Percentiles rank a stretch among this genome's conserved stretches.
Evolutionary conservation across 352 stramenopile species (phyloP).

Genomic region (Pilasporangium apinafurcum): DNA sequence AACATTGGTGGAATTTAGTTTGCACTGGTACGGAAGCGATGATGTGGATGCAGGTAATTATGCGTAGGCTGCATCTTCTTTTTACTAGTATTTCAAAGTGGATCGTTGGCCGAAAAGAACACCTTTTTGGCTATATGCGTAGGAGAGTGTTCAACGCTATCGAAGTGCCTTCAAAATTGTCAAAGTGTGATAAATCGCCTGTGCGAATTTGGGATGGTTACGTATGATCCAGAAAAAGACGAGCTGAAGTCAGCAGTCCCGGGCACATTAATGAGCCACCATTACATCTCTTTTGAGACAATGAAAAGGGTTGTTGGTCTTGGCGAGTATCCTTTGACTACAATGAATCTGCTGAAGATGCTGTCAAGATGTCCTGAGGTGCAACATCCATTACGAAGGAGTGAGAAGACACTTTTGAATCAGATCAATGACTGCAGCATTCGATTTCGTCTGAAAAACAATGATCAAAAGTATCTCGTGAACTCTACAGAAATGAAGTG

Average conservation of each 20-base stretch:
- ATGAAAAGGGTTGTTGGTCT: constrained; percentile 47
- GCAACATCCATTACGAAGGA: constrained; percentile 15
- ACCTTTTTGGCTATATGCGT: constrained; percentile 7
- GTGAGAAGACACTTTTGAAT: constrained; percentile 20
- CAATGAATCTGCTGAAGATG: constrained; percentile 10
- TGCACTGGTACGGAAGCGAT: constrained; percentile 15
- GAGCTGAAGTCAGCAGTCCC: constrained; percentile 19
- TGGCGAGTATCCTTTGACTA: not conserved
- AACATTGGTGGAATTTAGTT: no score
- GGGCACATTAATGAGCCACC: constrained; percentile 63
- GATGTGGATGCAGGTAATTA: constrained; percentile 6
- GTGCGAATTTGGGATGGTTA: constrained; percentile 14
- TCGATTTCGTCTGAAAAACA: constrained; percentile 5
- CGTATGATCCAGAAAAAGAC: constrained; percentile 11
- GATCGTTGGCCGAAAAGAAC: not conserved
- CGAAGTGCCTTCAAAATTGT: no score
- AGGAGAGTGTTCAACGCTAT: not conserved
- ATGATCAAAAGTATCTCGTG: constrained; percentile 3
- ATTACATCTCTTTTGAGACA: constrained; percentile 47
- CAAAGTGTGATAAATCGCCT: constrained; percentile 28
- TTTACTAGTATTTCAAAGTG: not conserved
- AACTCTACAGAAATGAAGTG: constrained; percentile 15
- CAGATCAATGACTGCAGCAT: constrained; percentile 13
- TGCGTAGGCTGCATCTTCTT: not conserved
- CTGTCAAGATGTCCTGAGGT: constrained; percentile 21